Evolutionary conservation across 2,329 filamentous ascomycete genomes (phyloP).

Genomic region (Aurifilum marmelostoma): DNA sequence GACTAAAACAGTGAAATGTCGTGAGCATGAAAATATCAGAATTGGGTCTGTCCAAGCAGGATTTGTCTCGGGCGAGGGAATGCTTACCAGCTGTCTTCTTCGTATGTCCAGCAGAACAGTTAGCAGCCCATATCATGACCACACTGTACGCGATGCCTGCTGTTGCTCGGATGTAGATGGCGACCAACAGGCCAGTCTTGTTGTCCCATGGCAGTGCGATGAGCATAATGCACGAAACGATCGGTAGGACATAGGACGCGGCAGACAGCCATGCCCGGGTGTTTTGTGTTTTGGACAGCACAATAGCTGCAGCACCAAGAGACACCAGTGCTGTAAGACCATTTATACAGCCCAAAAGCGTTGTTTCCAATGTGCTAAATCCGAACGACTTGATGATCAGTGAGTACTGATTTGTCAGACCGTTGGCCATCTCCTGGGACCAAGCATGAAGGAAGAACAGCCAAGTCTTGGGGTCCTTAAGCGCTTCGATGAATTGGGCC

Average conservation of each 20-base stretch:
- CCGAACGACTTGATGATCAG: slow-evolving; percentile 50
- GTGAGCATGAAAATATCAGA: neutral
- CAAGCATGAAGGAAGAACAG: slow-evolving; percentile 27
- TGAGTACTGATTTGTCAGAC: slow-evolving; percentile 45
- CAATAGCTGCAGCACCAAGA: slow-evolving; percentile 20
- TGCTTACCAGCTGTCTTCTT: slow-evolving; percentile 42
- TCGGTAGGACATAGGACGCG: slow-evolving; percentile 37
- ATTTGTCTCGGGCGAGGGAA: neutral
- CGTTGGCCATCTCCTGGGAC: slow-evolving; percentile 43
- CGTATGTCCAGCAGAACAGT: slow-evolving; percentile 42
- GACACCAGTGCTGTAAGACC: slow-evolving; percentile 24
- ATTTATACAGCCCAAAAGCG: slow-evolving; percentile 33
- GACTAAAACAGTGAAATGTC: slow-evolving; percentile 26
- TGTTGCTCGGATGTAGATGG: slow-evolving; percentile 44
- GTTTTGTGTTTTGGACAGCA: slow-evolving; percentile 26
- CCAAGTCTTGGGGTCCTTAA: slow-evolving; percentile 25
- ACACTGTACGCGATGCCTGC: slow-evolving; percentile 43
- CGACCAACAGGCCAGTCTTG: slow-evolving; percentile 41
- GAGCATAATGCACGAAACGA: slow-evolving; percentile 42
- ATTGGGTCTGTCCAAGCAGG: neutral
- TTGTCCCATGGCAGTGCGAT: slow-evolving; percentile 43
- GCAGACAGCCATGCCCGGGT: slow-evolving; percentile 29
- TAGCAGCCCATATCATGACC: slow-evolving; percentile 45
- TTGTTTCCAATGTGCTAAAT: slow-evolving; percentile 43
- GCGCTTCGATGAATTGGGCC: slow-evolving; percentile 34